phyloP scores from a whole-genome alignment of 345 rosid genomes.

The Hibiscus tridactylites region DNA sequence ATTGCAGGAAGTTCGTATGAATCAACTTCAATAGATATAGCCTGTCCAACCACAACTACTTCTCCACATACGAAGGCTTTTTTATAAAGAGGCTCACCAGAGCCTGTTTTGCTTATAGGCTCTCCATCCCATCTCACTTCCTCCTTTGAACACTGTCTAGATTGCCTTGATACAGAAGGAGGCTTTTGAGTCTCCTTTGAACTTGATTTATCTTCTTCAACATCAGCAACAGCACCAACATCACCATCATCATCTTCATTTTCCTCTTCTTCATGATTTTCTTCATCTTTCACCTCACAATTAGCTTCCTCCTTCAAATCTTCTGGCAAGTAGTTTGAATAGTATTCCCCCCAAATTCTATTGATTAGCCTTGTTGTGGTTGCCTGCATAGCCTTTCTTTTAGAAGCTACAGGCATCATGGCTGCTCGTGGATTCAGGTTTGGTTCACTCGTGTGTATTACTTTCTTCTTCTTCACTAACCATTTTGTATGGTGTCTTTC shows the following conservation, averaged over 20 bases:
- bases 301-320: conserved; percentile 26
- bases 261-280: conserved; percentile 37
- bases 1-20: conserved; percentile 34
- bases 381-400: conserved; percentile 71
- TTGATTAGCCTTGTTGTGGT: conserved; percentile 71
- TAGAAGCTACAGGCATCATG: conserved; percentile 39
- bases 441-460: conserved; percentile 27
- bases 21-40: conserved; percentile 34
- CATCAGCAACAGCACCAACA: conserved; percentile 10
- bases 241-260: conserved; percentile 37
- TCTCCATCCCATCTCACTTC: conserved; percentile 57
- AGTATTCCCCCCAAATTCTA: conserved; percentile 83
- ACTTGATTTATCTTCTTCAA: conserved; percentile 12
- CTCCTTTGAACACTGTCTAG: conserved; percentile 24
- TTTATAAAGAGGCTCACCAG: conserved; percentile 40
- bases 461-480: conserved; percentile 55
- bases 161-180: conserved; percentile 18
- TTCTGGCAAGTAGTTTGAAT: conserved; percentile 52
- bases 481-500: conserved; percentile 70
- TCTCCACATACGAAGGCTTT: conserved; percentile 44
- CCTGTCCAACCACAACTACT: conserved; percentile 39
- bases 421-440: conserved; percentile 66
- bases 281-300: conserved; percentile 29
- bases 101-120: conserved; percentile 25
- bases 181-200: conserved; percentile 17